Percentiles rank a stretch among this genome's conserved stretches.
These are phyloP conservation scores for Tillandsia leiboldiana DNA, from an alignment of 176 grass and related monocot genomes.

Conservation along the genomic window DNA sequence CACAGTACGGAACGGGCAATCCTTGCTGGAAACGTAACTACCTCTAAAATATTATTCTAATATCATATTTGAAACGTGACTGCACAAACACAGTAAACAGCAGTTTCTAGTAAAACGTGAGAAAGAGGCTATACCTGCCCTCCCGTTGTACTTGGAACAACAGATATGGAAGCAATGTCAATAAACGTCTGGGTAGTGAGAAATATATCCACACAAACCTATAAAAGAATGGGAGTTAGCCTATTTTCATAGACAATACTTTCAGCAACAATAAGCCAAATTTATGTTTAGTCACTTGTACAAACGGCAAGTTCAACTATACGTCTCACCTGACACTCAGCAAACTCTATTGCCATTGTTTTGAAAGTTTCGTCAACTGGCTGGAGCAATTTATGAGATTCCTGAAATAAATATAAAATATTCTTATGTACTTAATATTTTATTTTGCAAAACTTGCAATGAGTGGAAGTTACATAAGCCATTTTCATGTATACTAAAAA, in stretches of 20 bases:
- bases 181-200: slow-evolving; percentile 71
- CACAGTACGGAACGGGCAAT: too few relatives aligned
- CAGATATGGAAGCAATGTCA: slow-evolving; percentile 78
- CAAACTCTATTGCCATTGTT: slow-evolving; percentile 83
- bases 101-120: background rate
- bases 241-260: background rate
- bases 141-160: slow-evolving; percentile 66
- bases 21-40: too few relatives aligned
- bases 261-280: background rate
- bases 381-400: slow-evolving; percentile 74
- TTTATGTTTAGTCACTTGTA: background rate
- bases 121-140: slow-evolving; percentile 49
- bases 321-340: slow-evolving; percentile 67
- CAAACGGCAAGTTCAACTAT: background rate
- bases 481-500: background rate
- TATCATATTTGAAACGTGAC: slow-evolving; percentile 1
- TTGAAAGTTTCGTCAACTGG: slow-evolving; percentile 68
- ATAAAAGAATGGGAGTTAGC: slow-evolving; percentile 5
- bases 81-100: background rate
- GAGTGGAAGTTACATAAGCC: background rate
- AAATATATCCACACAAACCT: slow-evolving; percentile 86
- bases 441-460: background rate
- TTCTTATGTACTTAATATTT: background rate
- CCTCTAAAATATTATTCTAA: background rate
- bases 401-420: slow-evolving; percentile 34